A percentile compares a stretch with the other conserved stretches of the same genome.
Conservation (phyloP, 345 rosid species). For the Euphorbia pulcherrima region DNA sequence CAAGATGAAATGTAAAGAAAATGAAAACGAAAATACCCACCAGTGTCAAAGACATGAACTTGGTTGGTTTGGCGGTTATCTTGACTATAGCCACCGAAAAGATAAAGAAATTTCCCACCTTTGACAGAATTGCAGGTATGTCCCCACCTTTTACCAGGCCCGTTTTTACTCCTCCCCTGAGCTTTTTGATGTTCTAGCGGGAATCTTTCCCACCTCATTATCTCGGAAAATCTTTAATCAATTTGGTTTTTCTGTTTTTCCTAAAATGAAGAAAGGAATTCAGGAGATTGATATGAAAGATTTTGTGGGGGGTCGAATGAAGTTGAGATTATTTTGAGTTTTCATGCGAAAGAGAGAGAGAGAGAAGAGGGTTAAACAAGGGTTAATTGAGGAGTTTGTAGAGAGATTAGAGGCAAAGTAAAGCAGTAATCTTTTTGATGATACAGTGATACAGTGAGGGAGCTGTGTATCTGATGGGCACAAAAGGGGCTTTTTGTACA, state of each 20-base stretch:
- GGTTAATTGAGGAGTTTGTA: background rate
- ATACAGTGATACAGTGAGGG: background rate
- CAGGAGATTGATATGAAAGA: background rate
- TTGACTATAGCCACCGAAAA: constrained; percentile 87
- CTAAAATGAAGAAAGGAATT: background rate
- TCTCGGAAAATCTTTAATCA: constrained; percentile 7
- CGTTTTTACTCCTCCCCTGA: constrained; percentile 28
- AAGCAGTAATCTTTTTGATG: background rate
- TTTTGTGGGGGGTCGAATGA: background rate
- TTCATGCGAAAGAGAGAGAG: constrained; percentile 12
- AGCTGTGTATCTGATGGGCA: constrained; percentile 5
- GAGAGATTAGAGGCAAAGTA: constrained; percentile 3
- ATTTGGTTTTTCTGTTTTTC: background rate
- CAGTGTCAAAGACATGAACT: constrained; percentile 88
- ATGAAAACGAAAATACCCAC: constrained; percentile 34
- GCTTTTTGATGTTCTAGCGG: constrained; percentile 23
- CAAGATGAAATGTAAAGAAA: constrained; percentile 2
- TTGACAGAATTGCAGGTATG: constrained; percentile 89
- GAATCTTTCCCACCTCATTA: constrained; percentile 85
- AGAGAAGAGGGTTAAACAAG: background rate
- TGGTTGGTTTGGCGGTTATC: constrained; percentile 96
- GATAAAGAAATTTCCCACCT: constrained; percentile 83
- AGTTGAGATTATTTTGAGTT: background rate
- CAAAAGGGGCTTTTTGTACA: background rate
- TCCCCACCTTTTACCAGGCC: constrained; percentile 98